Conservation (phyloP, 176 grass and related monocot species). For the Avena insularis region DNA sequence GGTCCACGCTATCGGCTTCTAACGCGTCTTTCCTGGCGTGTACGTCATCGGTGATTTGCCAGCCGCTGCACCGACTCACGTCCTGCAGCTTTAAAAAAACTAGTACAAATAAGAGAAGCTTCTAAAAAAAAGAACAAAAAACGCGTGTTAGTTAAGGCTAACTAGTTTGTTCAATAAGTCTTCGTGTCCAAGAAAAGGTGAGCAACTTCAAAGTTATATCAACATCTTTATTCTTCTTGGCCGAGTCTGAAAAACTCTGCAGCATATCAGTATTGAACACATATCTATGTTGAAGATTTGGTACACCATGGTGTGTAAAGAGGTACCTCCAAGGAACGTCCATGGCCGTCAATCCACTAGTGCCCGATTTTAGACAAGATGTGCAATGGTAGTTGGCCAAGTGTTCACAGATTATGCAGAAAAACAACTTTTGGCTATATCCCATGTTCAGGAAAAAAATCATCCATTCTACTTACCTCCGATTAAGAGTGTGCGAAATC, state of each 20-base stretch:
- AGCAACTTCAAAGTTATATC: neutral
- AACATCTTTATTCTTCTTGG: neutral
- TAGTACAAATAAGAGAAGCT: neutral
- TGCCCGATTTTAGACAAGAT: neutral
- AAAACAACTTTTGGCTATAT: too few species aligned
- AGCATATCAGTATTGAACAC: neutral
- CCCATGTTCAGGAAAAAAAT: too few species aligned
- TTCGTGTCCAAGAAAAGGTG: neutral
- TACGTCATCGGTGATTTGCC: too few species aligned
- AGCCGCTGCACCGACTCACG: too few species aligned
- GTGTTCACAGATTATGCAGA: neutral
- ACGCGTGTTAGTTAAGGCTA: neutral
- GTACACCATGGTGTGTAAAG: conserved; percentile 22
- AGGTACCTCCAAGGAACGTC: conserved; percentile 3
- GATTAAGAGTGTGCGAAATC: too few species aligned
- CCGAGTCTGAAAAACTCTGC: neutral
- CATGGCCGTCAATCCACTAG: too few species aligned
- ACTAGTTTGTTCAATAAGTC: neutral
- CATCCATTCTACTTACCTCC: too few species aligned
- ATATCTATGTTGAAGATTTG: neutral
- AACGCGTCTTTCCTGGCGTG: too few species aligned
- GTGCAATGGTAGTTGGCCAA: neutral
- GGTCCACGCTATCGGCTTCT: too few species aligned
- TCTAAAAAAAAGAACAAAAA: too few species aligned
- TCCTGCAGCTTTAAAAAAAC: too few species aligned